These are phyloP conservation scores for Epichloe amarillans DNA, from an alignment of 2,329 filamentous ascomycete species.

Conservation along the genomic window DNA sequence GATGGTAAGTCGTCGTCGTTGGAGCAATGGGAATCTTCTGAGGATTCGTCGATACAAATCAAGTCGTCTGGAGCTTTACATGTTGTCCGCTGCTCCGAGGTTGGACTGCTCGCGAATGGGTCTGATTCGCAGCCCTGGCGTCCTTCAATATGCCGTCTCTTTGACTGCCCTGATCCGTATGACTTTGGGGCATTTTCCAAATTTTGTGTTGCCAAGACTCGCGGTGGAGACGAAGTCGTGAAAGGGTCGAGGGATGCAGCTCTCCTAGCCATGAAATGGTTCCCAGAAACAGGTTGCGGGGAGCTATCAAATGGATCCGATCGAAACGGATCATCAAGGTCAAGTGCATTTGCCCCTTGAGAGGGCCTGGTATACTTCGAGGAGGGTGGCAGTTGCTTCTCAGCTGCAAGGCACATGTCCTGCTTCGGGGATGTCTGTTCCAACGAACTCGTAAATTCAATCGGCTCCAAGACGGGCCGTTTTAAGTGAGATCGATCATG, in stretches of 20 bases:
- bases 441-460: constrained; percentile 26
- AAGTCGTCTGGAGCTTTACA: constrained; percentile 6
- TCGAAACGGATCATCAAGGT: constrained; percentile 3
- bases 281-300: constrained; percentile 7
- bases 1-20: constrained; percentile 40
- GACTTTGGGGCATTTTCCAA: background rate
- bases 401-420: background rate
- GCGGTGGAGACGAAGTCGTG: constrained; percentile 5
- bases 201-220: background rate
- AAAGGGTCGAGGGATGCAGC: constrained; percentile 10
- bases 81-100: background rate
- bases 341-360: background rate
- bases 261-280: background rate
- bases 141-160: background rate
- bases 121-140: background rate
- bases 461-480: constrained; percentile 12
- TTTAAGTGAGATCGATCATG: background rate
- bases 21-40: constrained; percentile 17
- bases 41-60: constrained; percentile 24
- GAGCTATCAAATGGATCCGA: constrained; percentile 24
- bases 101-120: background rate
- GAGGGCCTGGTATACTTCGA: background rate
- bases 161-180: background rate
- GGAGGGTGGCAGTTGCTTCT: background rate
- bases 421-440: constrained; percentile 4